phyloP scores from a whole-genome alignment of 805 yeast species.

The Hanseniaspora jakobsenii region DNA sequence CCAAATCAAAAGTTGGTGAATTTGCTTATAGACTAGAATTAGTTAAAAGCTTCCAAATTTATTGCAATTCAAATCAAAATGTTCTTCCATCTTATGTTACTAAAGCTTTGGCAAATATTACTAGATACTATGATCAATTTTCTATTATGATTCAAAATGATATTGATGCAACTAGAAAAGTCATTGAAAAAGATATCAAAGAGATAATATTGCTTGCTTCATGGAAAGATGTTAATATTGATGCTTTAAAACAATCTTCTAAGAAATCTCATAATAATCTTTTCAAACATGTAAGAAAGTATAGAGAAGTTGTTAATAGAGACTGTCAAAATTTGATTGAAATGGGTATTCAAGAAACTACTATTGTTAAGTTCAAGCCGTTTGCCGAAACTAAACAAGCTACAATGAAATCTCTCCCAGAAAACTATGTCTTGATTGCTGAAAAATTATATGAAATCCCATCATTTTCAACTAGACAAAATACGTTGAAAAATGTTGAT shows the following conservation, averaged over 20 bases:
- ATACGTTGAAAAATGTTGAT: constrained; percentile 40
- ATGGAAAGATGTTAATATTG: constrained; percentile 93
- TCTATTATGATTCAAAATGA: constrained; percentile 35
- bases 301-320: constrained; percentile 48
- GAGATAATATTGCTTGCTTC: constrained; percentile 84
- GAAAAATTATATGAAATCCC: constrained; percentile 29
- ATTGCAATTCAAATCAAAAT: constrained; percentile 39
- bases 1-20: constrained; percentile 70
- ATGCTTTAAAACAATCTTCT: constrained; percentile 88
- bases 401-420: constrained; percentile 8
- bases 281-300: constrained; percentile 73
- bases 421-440: constrained; percentile 16
- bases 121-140: constrained; percentile 60
- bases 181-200: constrained; percentile 62
- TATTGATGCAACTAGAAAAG: constrained; percentile 37
- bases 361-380: constrained; percentile 3
- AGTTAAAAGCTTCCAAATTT: constrained; percentile 44
- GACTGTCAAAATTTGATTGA: constrained; percentile 48
- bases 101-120: constrained; percentile 29
- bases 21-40: constrained; percentile 46
- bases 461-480: constrained; percentile 45
- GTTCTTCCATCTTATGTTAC: constrained; percentile 30
- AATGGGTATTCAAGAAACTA: constrained; percentile 35
- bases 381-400: constrained; percentile 15
- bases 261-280: constrained; percentile 73